Conservation (phyloP, 225 moss, liverwort and hornwort species). For the Bryoerythrophyllum caledonicum region DNA sequence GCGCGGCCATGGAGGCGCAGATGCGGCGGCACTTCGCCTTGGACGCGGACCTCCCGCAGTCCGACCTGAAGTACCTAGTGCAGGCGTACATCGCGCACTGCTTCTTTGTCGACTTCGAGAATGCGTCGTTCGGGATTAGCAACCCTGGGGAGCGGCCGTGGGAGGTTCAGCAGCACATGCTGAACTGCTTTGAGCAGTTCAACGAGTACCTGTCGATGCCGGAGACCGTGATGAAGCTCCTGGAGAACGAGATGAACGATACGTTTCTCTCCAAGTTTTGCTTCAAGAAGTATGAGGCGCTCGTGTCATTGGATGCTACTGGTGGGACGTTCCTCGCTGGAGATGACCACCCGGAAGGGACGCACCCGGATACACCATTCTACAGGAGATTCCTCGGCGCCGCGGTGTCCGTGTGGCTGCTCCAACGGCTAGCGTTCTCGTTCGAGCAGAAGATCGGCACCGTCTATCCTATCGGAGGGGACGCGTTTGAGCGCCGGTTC, state of each 20-base stretch:
- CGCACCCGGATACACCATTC: slow-evolving; percentile 27
- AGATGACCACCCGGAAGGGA: slow-evolving; percentile 11
- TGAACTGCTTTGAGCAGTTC: slow-evolving; percentile 39
- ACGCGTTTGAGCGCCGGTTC: slow-evolving; percentile 38
- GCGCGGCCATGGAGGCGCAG: slow-evolving; percentile 13
- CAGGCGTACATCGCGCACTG: slow-evolving; percentile 35
- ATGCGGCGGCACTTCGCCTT: slow-evolving; percentile 29
- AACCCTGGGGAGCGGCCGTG: slow-evolving; percentile 36
- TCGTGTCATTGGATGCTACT: slow-evolving; percentile 4
- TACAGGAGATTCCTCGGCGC: slow-evolving; percentile 41
- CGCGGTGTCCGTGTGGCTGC: slow-evolving; percentile 48
- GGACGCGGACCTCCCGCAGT: not conserved
- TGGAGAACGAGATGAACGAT: slow-evolving; percentile 14
- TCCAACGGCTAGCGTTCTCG: slow-evolving; percentile 43
- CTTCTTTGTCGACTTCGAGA: slow-evolving; percentile 42
- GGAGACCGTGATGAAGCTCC: slow-evolving; percentile 23
- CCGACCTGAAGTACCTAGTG: slow-evolving; percentile 23
- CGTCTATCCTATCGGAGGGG: slow-evolving; percentile 28
- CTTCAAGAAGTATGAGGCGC: slow-evolving; percentile 28
- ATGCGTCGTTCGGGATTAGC: slow-evolving; percentile 38
- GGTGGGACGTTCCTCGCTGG: slow-evolving; percentile 21
- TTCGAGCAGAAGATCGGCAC: slow-evolving; percentile 45
- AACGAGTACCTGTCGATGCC: slow-evolving; percentile 15
- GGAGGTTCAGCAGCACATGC: slow-evolving; percentile 42
- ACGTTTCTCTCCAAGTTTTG: slow-evolving; percentile 33